Evolutionary conservation across 345 rosid species (phyloP).

Genomic region (Eucalyptus tenuipes): DNA sequence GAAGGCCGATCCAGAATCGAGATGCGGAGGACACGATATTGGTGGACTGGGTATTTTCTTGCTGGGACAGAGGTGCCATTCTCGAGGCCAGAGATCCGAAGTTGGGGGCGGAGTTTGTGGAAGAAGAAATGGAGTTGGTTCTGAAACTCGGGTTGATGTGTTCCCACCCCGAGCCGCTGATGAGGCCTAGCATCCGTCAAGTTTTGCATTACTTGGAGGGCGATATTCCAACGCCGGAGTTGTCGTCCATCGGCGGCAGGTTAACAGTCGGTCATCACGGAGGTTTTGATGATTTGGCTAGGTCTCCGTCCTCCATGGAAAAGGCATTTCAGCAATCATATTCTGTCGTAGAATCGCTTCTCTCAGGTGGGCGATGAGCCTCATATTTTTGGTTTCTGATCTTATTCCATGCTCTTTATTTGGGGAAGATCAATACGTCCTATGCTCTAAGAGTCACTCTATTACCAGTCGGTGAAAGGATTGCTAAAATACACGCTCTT

Average conservation of each 20-base stretch:
- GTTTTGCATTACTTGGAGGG: constrained; percentile 5
- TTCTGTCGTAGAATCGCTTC: constrained; percentile 33
- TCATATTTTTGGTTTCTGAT: neutral
- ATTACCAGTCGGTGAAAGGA: neutral
- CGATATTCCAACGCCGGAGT: neutral
- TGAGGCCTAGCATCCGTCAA: constrained; percentile 20
- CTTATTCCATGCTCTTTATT: neutral
- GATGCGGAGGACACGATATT: constrained; percentile 2
- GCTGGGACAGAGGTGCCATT: constrained; percentile 17
- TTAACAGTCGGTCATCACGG: constrained; percentile 10
- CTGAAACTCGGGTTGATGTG: constrained; percentile 31
- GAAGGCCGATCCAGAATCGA: constrained; percentile 15
- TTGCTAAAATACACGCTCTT: neutral
- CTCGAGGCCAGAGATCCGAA: constrained; percentile 21
- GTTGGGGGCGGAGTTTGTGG: constrained; percentile 2
- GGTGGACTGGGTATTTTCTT: constrained; percentile 23
- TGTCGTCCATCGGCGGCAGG: constrained; percentile 1
- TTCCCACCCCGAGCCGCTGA: constrained; percentile 7
- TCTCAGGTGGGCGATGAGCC: constrained; percentile 46
- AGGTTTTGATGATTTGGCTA: constrained; percentile 28
- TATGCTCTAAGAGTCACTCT: neutral
- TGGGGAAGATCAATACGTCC: neutral
- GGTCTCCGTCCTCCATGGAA: constrained; percentile 22
- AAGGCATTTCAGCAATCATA: constrained; percentile 13
- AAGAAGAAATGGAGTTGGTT: constrained; percentile 27